Base-by-base conservation (phyloP, 345 rosid species). In the Mallotus nudiflorus region DNA sequence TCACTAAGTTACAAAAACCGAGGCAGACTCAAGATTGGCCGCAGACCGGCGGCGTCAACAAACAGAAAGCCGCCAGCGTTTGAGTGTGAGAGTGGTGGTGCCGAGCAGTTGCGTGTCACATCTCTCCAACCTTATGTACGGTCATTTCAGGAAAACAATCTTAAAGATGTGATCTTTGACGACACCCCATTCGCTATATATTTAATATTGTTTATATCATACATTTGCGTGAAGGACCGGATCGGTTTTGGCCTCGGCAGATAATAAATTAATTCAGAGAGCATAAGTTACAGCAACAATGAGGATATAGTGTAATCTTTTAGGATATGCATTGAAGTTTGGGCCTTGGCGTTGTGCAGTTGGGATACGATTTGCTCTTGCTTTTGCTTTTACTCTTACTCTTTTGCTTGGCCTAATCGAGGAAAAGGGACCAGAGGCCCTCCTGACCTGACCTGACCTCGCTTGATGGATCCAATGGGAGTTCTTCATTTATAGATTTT, bases 1-100 rank as follows among this genome's bases (percentile, higher is more conserved):
- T 8, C 31, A 54, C 58, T 22, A 22, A n/a, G 49, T 24, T 44
- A 40, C 20, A 16, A 18, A 53, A 71, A 74, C 56, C 64, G 13
- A n/a, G 56, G 54, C 40, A 40, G 6, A 0, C 4, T 0, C 13
- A 24, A n/a, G n/a, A n/a, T n/a, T 0, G 15, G 35, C 16, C 50
- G 39, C 42, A 68, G 68, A 65, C 53, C 78, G 78, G 73, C 78
- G 82, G 82, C 78, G 66, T 70, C 27, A 60, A 69, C 57, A 44
- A n/a, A 56, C 14, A 42, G 77, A 52, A 69, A 69, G 77, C 75
- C 69, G 70, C 70, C 81, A 11, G 9, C 9, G n/a, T n/a, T n/a
- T n/a, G n/a, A n/a, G n/a, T n/a, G n/a, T n/a, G n/a, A n/a, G n/a
- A n/a, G n/a, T 8, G 18, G 66, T n/a, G 15, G 15, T 3, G 24